Base-by-base conservation (phyloP, 306 rosid genomes). In the Erythrophleum fordii region DNA sequence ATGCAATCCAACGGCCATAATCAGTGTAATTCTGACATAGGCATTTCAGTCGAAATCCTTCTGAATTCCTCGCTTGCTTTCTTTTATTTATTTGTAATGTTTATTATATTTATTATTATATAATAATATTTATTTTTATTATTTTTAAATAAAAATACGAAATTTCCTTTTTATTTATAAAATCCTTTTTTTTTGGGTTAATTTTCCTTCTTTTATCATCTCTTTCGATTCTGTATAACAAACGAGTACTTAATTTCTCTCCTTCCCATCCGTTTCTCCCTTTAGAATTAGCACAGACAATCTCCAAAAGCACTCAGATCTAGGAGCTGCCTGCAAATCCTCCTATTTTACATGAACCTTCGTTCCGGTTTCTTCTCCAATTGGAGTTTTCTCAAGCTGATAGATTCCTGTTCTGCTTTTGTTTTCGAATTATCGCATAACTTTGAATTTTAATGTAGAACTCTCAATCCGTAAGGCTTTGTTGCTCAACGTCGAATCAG, bases 371-470 rank as follows among this genome's bases (percentile, higher is more conserved):
- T 39, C n/a, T 34, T 41, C 72, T 41, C 18, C 72, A 39, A 25
- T 41, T 67, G 28, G 52, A 22, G 52, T 41, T 11, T 41, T 37
- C 51, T 22, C 31, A 67, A 41, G 11, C 53, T 41, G 52, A 5
- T 41, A 44, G 53, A 11, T 67, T 67, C 7, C 8, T 11, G 4
- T 31, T 17, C 29, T 67, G 48, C 18, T 67, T 41, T 67, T 22
- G 11, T 66, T 11, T 79, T 39, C 55, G 18, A 58, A 79, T 62
- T 48, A 78, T 46, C 74, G 18, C 68, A 2, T 56, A 70, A 72
- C 61, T 52, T 72, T 34, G 46, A 16, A 25, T 72, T 37, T 44
- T 31, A 16, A 80, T 26, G 58, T 55, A 53, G 13, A 70, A 72
- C 68, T 16, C 17, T 46, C 16, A 42, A 6, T 51, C 49, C 26